A percentile compares a stretch with the other conserved stretches of the same genome.
Evolutionary conservation across 2,329 filamentous ascomycete genomes (phyloP).

Genomic region (Drechslerella stenobrocha): DNA sequence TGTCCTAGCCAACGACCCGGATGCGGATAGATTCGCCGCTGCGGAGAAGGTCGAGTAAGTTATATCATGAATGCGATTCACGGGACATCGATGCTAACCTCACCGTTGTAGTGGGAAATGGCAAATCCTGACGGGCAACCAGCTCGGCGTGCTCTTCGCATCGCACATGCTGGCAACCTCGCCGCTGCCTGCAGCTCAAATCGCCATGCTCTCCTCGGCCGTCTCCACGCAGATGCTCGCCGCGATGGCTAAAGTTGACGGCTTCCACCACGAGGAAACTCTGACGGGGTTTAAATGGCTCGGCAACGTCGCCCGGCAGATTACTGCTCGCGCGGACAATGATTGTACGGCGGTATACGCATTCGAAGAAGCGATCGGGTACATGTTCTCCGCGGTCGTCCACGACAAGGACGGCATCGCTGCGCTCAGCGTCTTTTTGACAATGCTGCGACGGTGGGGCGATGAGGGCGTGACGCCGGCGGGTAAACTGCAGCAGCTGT

Average conservation of each 20-base stretch:
- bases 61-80: neutral
- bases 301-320: constrained; percentile 63
- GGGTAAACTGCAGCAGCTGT: constrained; percentile 63
- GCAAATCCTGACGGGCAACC: constrained; percentile 68
- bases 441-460: constrained; percentile 56
- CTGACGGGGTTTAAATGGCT: constrained; percentile 72
- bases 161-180: constrained; percentile 61
- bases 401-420: constrained; percentile 69
- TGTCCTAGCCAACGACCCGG: constrained; percentile 67
- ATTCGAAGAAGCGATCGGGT: constrained; percentile 69
- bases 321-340: constrained; percentile 57
- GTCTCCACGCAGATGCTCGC: constrained; percentile 68
- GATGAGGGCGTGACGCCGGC: constrained; percentile 63
- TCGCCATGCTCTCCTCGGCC: constrained; percentile 66
- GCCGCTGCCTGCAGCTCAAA: constrained; percentile 54
- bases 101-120: constrained; percentile 62
- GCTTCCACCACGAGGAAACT: constrained; percentile 65
- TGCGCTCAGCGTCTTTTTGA: constrained; percentile 64
- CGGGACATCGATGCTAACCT: too few relatives aligned
- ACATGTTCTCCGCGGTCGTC: constrained; percentile 67
- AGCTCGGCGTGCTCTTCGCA: constrained; percentile 65
- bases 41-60: constrained; percentile 61
- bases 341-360: constrained; percentile 63
- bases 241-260: constrained; percentile 62
- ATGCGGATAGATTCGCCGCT: constrained; percentile 67